Conservation (phyloP, 805 yeast species). For the Ogataea saltuana region DNA sequence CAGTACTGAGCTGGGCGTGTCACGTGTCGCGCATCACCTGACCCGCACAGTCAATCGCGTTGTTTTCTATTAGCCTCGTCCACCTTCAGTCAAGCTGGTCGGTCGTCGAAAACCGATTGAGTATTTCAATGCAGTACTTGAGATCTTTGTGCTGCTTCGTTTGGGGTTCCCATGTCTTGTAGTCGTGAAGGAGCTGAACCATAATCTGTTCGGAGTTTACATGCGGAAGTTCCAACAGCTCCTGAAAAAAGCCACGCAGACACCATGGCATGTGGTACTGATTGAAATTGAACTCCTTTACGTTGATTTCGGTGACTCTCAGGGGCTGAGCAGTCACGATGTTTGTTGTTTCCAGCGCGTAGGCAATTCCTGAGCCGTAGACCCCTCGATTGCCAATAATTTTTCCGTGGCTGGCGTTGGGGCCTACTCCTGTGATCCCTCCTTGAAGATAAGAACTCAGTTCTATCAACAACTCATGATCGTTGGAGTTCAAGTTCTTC, state of each 20-base stretch:
- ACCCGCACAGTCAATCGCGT: no score
- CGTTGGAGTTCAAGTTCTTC: constrained; percentile 32
- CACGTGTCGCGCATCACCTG: background rate
- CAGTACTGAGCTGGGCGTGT: no score
- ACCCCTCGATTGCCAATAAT: constrained; percentile 59
- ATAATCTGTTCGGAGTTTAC: constrained; percentile 54
- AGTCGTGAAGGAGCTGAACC: constrained; percentile 51
- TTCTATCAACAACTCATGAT: constrained; percentile 47
- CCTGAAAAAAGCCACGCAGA: constrained; percentile 79
- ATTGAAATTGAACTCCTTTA: constrained; percentile 62
- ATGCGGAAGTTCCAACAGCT: constrained; percentile 44
- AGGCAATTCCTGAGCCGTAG: constrained; percentile 71
- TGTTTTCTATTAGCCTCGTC: background rate
- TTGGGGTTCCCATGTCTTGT: constrained; percentile 80
- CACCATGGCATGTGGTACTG: constrained; percentile 94
- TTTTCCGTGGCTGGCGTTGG: constrained; percentile 79
- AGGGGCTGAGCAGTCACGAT: constrained; percentile 40
- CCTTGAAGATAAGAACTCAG: constrained; percentile 77
- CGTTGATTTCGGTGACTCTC: constrained; percentile 36
- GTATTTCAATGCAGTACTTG: constrained; percentile 50
- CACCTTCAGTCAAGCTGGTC: constrained; percentile 5
- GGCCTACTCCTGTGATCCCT: constrained; percentile 73
- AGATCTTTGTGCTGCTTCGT: constrained; percentile 77
- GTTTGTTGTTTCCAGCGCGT: constrained; percentile 75
- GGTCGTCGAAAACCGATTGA: constrained; percentile 22